Percentiles rank a stretch among this genome's conserved stretches.
Conservation (phyloP, 495 filamentous ascomycete genomes). For the Aspergillus saccharolyticus region DNA sequence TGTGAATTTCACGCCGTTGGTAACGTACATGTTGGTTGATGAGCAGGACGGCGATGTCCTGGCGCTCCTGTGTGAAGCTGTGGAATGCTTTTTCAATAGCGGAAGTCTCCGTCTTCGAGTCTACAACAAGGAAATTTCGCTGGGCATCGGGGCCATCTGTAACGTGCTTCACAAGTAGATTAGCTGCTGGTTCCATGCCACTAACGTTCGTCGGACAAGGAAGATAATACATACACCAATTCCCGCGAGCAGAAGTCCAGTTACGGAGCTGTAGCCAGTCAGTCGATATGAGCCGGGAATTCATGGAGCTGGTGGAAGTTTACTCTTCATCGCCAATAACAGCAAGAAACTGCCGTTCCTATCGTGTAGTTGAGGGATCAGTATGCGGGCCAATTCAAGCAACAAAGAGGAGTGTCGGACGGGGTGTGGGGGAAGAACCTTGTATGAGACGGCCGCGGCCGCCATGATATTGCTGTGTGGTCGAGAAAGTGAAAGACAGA, state of each 20-base stretch:
- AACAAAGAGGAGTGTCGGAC: background rate
- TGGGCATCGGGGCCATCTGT: constrained; percentile 75
- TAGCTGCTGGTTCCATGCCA: constrained; percentile 1
- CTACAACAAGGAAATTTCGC: constrained; percentile 97
- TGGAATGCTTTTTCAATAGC: constrained; percentile 91
- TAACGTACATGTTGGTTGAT: constrained; percentile 93
- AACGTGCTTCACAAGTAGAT: constrained; percentile 53
- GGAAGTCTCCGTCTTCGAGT: constrained; percentile 80
- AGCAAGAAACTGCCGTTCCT: constrained; percentile 93
- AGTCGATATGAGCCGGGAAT: background rate
- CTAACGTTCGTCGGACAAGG: background rate
- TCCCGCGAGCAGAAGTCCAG: constrained; percentile 87
- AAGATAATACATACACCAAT: constrained; percentile 67
- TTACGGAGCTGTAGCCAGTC: constrained; percentile 75
- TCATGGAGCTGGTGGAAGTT: constrained; percentile 7
- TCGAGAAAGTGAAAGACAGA: background rate
- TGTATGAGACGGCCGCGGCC: constrained; percentile 33
- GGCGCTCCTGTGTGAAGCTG: constrained; percentile 77
- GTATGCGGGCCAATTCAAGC: background rate
- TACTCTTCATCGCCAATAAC: constrained; percentile 96
- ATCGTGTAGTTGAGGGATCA: constrained; percentile 7
- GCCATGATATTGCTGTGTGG: constrained; percentile 29
- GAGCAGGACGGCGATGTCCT: constrained; percentile 92
- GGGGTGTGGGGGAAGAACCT: constrained; percentile 26
- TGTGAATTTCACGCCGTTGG: background rate